phyloP scores from a whole-genome alignment of 1,284 basidiomycete genomes.

The Cryptococcus jaspeensis region DNA sequence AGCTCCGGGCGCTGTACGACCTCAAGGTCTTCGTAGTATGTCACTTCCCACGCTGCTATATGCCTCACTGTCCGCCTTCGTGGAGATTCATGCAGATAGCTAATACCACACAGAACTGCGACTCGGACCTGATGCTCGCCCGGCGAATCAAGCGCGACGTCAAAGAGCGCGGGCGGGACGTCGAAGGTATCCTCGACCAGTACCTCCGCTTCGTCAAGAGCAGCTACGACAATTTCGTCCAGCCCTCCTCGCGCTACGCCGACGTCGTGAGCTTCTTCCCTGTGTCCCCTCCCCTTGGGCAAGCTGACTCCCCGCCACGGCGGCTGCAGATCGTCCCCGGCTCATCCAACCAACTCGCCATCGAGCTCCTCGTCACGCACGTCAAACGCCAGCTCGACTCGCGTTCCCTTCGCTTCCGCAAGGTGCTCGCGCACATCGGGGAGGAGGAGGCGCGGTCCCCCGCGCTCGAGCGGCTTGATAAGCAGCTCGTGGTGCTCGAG shows the following conservation, averaged over 20 bases:
- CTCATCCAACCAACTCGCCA: conserved; percentile 73
- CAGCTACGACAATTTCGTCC: conserved; percentile 92
- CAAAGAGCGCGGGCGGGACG: conserved; percentile 78
- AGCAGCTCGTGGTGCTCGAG: conserved; percentile 61
- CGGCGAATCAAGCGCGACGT: conserved; percentile 84
- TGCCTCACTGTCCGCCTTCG: too few relatives aligned
- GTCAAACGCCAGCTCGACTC: conserved; percentile 79
- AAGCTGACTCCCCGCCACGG: conserved; percentile 1
- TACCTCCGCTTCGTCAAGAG: conserved; percentile 88
- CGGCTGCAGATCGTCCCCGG: conserved; percentile 81
- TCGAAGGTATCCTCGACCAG: conserved; percentile 86
- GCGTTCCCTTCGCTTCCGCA: conserved; percentile 70
- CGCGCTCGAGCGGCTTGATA: conserved; percentile 1
- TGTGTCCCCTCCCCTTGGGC: background rate
- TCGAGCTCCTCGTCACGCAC: conserved; percentile 90
- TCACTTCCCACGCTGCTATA: conserved; percentile 1
- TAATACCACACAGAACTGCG: conserved; percentile 58
- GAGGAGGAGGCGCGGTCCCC: conserved; percentile 17
- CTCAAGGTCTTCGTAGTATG: conserved; percentile 68
- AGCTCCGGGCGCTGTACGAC: conserved; percentile 79
- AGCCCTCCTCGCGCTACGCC: conserved; percentile 78
- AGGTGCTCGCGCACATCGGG: conserved; percentile 56
- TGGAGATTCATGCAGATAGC: background rate
- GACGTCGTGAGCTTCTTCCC: conserved; percentile 67
- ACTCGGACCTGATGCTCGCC: conserved; percentile 95